A percentile compares a stretch with the other conserved stretches of the same genome.
Evolutionary conservation across 352 stramenopile species (phyloP).

Genomic region (Pythium phragmiticola): DNA sequence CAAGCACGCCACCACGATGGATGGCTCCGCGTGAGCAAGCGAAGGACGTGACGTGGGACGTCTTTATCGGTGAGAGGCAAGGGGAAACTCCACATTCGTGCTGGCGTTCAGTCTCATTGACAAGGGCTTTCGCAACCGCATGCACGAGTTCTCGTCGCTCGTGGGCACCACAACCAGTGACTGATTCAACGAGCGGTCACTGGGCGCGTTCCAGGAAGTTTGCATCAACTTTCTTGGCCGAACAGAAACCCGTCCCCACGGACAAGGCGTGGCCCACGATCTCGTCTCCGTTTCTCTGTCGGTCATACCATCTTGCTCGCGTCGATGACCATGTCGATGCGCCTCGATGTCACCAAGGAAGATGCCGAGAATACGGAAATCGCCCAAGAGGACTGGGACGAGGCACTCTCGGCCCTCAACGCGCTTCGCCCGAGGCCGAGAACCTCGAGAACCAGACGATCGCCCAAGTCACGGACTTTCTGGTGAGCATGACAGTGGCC

Average conservation of each 20-base stretch:
- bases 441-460: constrained; percentile 95
- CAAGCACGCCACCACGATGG: constrained; percentile 82
- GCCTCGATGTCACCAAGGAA: constrained; percentile 87
- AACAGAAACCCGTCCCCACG: constrained; percentile 78
- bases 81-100: constrained; percentile 92
- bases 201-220: constrained; percentile 91
- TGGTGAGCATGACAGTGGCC: too few species aligned
- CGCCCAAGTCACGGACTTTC: constrained; percentile 94
- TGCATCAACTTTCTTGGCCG: constrained; percentile 92
- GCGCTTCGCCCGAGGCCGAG: constrained; percentile 93
- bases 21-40: constrained; percentile 74
- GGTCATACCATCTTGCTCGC: constrained; percentile 88
- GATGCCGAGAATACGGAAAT: constrained; percentile 93
- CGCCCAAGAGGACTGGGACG: constrained; percentile 92
- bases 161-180: constrained; percentile 95
- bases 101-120: constrained; percentile 92
- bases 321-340: constrained; percentile 80
- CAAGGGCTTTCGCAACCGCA: constrained; percentile 77
- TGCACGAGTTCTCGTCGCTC: constrained; percentile 91
- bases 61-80: constrained; percentile 91
- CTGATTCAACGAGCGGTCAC: constrained; percentile 92
- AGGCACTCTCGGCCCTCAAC: constrained; percentile 92
- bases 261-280: constrained; percentile 81
- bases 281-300: constrained; percentile 83
- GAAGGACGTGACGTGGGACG: constrained; percentile 89